Percentiles rank a stretch among this genome's conserved stretches.
Evolutionary conservation across 139 green algal genomes (phyloP).

Genomic region (Asterochloris sp.): DNA sequence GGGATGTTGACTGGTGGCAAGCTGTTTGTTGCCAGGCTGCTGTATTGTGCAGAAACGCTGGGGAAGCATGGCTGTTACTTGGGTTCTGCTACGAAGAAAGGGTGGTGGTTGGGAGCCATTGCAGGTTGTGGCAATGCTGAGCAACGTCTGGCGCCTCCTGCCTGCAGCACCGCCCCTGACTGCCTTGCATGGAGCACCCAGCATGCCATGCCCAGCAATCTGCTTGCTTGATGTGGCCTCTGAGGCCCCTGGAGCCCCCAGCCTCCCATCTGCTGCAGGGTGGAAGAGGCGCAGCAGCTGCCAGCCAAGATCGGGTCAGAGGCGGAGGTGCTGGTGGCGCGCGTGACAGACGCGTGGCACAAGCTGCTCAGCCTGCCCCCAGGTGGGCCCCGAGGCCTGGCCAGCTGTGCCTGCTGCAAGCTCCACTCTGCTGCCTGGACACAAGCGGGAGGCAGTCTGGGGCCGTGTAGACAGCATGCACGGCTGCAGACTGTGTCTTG

Average conservation of each 20-base stretch:
- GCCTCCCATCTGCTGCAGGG: background rate
- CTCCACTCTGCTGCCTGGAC: background rate
- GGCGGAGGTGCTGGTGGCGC: conserved; percentile 1
- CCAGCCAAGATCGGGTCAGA: background rate
- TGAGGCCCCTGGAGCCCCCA: background rate
- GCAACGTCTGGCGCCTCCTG: background rate
- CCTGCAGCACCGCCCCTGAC: background rate
- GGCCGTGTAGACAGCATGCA: background rate
- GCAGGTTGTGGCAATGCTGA: no score
- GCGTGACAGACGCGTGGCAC: conserved; percentile 13
- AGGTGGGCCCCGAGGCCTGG: conserved; percentile 10
- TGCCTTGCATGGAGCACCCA: background rate
- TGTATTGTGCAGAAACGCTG: no score
- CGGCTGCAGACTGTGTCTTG: background rate
- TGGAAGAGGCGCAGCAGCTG: conserved; percentile 3
- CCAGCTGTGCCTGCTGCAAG: background rate
- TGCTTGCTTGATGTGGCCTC: background rate
- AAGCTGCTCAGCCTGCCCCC: conserved; percentile 17
- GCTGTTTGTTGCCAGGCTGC: background rate
- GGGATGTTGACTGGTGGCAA: no score
- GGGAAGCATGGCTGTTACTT: no score
- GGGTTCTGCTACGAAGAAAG: no score
- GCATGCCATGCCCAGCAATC: background rate
- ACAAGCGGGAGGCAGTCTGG: background rate
- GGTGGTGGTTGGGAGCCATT: no score